Evolutionary conservation across 192 early-diverging fungal species (phyloP), one percentile per base, ranked within the genome.

Genomic region (Dissophora ornata): DNA sequence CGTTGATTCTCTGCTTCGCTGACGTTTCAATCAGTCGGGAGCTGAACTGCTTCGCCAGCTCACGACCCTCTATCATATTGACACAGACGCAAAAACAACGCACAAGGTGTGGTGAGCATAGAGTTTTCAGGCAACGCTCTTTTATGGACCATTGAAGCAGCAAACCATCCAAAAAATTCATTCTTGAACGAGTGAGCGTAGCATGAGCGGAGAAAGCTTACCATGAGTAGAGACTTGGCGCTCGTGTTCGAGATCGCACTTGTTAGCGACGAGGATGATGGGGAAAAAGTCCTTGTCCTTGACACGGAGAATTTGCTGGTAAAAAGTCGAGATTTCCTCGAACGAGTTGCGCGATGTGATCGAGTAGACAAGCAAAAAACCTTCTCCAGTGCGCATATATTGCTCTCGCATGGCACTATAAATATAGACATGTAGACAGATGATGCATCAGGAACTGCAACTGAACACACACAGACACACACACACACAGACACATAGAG

Each of bases 371-470:
- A 97, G 83, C 45, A 98, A 71, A 69, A 98, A 98, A 13, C 95
- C 97, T 80, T 98, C 96, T 41, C 97, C 96, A 54, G 93, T 92
- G 16, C 94, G 90, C 87, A 97, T 97, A 87, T 96, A 98, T 81
- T 98, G 95, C 80, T 98, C 97, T 25, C 96, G 86, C 84, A 98
- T 92, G 6, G 92, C 92, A 67, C 88, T 90, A 81, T 42, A 60
- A 11, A 64, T 3, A 32, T 45, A 12, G 18, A 57, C 46, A 24
- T 36, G 26, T 16, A 61, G 9, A 59, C 50, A 18, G 33, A 82
- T 1, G 52, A 71, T 41, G 22, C 48, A 56, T 53, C 38, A 33
- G 24, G 53, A 44, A 29, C 19, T 38, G 5, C 7, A 38, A 38
- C 36, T 9, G 12, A 38, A 38, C 36, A 9, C 36, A 5, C 36